phyloP scores from a whole-genome alignment of 176 grass and related monocot species.

The Echinochloa phyllopogon region DNA sequence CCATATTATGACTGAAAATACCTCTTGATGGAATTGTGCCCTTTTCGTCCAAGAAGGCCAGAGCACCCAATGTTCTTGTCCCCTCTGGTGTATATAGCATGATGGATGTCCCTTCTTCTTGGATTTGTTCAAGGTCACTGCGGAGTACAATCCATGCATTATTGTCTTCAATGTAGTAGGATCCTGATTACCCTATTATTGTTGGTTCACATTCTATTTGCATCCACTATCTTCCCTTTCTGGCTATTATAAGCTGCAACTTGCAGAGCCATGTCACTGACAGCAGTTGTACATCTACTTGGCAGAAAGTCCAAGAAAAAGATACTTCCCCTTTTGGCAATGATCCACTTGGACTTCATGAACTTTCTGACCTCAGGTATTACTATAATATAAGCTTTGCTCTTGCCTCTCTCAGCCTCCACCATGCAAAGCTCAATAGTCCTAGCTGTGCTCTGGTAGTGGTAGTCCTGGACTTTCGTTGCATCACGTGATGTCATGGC shows the following conservation, averaged over 20 bases:
- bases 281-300: background rate
- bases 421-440: background rate
- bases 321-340: background rate
- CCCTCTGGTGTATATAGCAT: background rate
- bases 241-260: constrained; percentile 6
- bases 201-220: background rate
- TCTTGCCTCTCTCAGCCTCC: background rate
- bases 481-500: too few relatives aligned
- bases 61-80: background rate
- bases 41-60: background rate
- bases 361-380: background rate
- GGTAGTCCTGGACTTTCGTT: background rate
- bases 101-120: background rate
- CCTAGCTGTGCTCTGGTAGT: background rate
- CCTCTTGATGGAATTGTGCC: too few relatives aligned
- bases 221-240: background rate
- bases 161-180: background rate
- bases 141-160: background rate
- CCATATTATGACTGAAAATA: background rate
- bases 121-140: background rate
- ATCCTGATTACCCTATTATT: background rate
- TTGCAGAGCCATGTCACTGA: background rate
- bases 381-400: constrained; percentile 9
- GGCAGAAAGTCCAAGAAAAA: background rate
- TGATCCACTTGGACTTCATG: background rate